phyloP scores from a whole-genome alignment of 148 eudicot genomes.

The Arctostaphylos glauca region DNA sequence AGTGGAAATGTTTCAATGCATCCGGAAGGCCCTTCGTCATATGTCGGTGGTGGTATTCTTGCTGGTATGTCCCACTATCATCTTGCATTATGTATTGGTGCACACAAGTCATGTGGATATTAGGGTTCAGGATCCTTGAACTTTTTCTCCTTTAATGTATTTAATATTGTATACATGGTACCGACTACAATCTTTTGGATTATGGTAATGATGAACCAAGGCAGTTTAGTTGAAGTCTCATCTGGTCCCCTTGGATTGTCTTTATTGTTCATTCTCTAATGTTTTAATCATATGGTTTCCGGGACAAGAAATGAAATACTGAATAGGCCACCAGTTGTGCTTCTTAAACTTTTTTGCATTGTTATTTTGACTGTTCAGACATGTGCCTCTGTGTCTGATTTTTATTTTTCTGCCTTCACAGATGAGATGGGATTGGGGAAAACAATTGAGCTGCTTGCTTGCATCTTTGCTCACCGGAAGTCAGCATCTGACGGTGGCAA shows the following conservation, averaged over 20 bases:
- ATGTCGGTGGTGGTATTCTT: slow-evolving; percentile 90
- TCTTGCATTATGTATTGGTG: slow-evolving; percentile 2
- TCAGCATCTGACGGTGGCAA: slow-evolving; percentile 42
- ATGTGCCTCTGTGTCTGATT: slow-evolving; percentile 9
- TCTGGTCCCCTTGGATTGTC: neutral
- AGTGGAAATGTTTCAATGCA: slow-evolving; percentile 78
- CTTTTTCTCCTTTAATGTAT: neutral
- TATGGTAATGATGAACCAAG: neutral
- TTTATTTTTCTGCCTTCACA: slow-evolving; percentile 32
- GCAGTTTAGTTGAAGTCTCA: neutral
- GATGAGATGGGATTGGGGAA: slow-evolving; percentile 99
- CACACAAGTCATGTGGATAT: neutral
- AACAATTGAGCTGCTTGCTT: slow-evolving; percentile 93
- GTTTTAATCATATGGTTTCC: neutral
- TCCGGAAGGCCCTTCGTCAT: slow-evolving; percentile 46
- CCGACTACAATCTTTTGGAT: neutral
- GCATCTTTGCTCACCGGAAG: slow-evolving; percentile 75
- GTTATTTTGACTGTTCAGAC: neutral
- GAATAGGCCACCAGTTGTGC: neutral
- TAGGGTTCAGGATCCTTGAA: neutral
- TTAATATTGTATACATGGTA: neutral
- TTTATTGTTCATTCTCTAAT: neutral
- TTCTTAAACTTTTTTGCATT: neutral
- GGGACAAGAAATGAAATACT: neutral
- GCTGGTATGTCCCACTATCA: slow-evolving; percentile 67